Base-by-base conservation (phyloP, 805 yeast genomes). In the Candida pini region DNA sequence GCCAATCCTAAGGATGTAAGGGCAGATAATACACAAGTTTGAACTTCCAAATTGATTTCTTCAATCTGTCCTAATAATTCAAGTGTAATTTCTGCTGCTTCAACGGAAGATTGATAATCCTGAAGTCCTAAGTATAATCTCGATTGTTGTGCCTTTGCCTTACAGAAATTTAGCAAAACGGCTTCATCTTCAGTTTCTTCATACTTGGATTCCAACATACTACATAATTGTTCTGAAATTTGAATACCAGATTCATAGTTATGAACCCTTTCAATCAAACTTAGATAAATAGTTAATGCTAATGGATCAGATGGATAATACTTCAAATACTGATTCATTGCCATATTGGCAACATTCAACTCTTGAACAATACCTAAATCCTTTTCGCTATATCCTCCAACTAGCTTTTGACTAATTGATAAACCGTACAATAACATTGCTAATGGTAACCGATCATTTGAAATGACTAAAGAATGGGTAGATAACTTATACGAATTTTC, bases 381-480 rank as follows among this genome's bases (percentile, higher is more conserved):
- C 53, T 75, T 57, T 40, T 77, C 67, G 56, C 73, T 71, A 4
- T 57, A 21, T 2, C 37, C 40, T 3, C 68, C 65, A 21, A 69
- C 63, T 31, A 73, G 56, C 41, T 69, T 66, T 48, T 64, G 53
- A 28, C 79, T 56, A 35, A 81, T 64, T 30, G 73, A 71, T 30
- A 71, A 57, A 0, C 90, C 94, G 56, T 81, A 85, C 18, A 87
- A 64, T 30, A 86, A 53, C 54, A 83, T 86, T 0, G 92, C 78
- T 26, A 77, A 57, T 17, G 81, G 76, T 28, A 80, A 74, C 28
- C 70, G 65, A 2, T 95, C 95, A 50, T 80, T 80, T 2, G 96
- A 77, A 31, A 90, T 61, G 9, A 78, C 70, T 46, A 72, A 83
- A 0, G 96, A 84, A 58, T 92, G 97, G 1, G 84, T 80, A 48